These are phyloP conservation scores for Phaseolus lunatus DNA, from an alignment of 306 rosid genomes.

Conservation along the genomic window DNA sequence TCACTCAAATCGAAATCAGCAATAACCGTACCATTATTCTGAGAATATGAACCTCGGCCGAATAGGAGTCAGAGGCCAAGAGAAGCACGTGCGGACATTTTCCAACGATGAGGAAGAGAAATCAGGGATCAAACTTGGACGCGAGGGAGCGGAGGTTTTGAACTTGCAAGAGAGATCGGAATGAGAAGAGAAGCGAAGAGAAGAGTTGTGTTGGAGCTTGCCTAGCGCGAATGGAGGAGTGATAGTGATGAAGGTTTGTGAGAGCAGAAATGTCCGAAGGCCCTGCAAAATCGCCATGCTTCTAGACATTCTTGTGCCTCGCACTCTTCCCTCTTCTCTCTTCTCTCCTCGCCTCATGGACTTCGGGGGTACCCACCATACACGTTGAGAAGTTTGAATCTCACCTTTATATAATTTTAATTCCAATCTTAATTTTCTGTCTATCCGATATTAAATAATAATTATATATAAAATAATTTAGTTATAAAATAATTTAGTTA, in stretches of 20 bases:
- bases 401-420: background rate
- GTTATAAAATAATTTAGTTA: no score
- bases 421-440: no score
- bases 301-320: conserved; percentile 65
- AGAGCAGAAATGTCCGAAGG: conserved; percentile 44
- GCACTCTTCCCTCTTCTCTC: conserved; percentile 45
- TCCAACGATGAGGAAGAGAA: background rate
- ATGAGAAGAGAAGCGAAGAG: background rate
- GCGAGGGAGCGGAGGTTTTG: background rate
- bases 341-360: conserved; percentile 32
- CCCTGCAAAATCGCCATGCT: conserved; percentile 74
- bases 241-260: conserved; percentile 41
- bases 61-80: conserved; percentile 26
- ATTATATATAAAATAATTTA: no score
- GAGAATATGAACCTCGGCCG: conserved; percentile 15
- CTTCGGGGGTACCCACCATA: conserved; percentile 29
- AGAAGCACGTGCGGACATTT: conserved; percentile 20
- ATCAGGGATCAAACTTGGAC: background rate
- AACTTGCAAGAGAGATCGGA: background rate
- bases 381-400: background rate
- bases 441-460: no score
- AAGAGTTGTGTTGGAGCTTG: conserved; percentile 29
- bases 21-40: conserved; percentile 47
- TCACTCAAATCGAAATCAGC: conserved; percentile 8
- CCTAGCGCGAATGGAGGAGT: conserved; percentile 32